phyloP scores from a whole-genome alignment of 2,329 filamentous ascomycete genomes.

The Calonectria montana region DNA sequence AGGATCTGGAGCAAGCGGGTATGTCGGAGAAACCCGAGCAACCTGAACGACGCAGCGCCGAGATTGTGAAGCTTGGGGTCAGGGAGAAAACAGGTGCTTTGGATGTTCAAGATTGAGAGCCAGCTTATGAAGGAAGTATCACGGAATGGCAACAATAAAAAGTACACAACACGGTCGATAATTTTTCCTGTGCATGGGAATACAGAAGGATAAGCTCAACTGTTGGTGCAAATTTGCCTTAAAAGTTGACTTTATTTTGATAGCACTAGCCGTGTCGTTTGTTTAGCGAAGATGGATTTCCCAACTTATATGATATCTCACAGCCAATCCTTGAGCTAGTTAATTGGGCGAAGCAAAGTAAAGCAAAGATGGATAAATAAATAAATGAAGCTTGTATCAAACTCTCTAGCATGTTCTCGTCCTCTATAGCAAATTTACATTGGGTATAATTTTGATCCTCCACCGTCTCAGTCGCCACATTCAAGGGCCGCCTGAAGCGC shows the following conservation, averaged over 20 bases:
- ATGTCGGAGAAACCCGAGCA: conserved; percentile 39
- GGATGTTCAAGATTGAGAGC: conserved; percentile 32
- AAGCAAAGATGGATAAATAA: neutral
- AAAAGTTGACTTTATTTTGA: neutral
- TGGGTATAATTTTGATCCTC: conserved; percentile 11
- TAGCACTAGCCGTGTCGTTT: neutral
- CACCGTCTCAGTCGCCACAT: neutral
- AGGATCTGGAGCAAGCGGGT: conserved; percentile 47
- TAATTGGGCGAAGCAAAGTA: neutral
- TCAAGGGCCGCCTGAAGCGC: conserved; percentile 4
- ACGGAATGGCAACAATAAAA: neutral
- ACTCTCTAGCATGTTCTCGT: neutral
- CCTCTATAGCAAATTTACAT: neutral
- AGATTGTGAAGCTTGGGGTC: conserved; percentile 36
- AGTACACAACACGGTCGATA: neutral
- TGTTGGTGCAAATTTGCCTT: neutral
- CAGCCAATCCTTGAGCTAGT: neutral
- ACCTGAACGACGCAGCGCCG: conserved; percentile 37
- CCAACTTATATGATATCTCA: neutral
- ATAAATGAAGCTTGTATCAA: neutral
- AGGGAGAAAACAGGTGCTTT: conserved; percentile 41
- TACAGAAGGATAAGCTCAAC: neutral
- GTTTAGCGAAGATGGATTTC: neutral
- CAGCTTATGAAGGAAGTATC: no score
- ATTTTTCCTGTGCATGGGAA: neutral